phyloP scores from a whole-genome alignment of 1,284 basidiomycete species.

The Ganoderma meredithae region DNA sequence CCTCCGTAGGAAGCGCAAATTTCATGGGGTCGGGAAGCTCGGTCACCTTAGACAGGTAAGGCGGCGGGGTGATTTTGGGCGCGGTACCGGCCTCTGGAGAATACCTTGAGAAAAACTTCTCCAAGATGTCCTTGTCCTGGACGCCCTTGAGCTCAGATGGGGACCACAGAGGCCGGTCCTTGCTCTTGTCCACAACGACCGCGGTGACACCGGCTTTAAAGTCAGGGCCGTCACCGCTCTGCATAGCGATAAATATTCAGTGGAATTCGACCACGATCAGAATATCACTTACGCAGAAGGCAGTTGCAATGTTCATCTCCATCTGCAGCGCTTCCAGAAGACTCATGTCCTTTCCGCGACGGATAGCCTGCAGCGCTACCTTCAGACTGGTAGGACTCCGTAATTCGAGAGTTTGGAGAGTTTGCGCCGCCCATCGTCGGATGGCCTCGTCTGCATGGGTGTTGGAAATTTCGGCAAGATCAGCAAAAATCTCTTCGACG shows the following conservation, averaged over 20 bases:
- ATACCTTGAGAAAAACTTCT: conserved; percentile 65
- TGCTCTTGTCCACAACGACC: conserved; percentile 73
- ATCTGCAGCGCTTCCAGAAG: conserved; percentile 79
- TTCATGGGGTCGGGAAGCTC: conserved; percentile 52
- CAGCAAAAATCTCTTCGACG: conserved; percentile 75
- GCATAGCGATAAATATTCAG: conserved; percentile 10
- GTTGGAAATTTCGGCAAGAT: conserved; percentile 56
- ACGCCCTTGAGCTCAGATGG: conserved; percentile 70
- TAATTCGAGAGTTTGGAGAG: conserved; percentile 66
- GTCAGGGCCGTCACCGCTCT: conserved; percentile 82
- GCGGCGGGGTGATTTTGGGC: conserved; percentile 58
- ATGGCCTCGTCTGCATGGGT: conserved; percentile 55
- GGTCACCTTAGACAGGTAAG: conserved; percentile 39
- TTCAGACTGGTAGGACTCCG: conserved; percentile 93
- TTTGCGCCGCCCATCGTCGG: conserved; percentile 77
- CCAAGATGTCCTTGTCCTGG: conserved; percentile 55
- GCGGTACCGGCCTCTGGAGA: conserved; percentile 40
- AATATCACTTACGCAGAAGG: conserved; percentile 74
- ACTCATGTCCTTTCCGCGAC: conserved; percentile 67
- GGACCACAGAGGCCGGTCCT: conserved; percentile 67
- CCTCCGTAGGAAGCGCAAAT: conserved; percentile 73
- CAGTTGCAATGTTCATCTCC: conserved; percentile 83
- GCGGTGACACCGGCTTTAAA: conserved; percentile 84
- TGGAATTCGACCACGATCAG: background rate
- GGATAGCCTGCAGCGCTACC: conserved; percentile 82